Percentiles rank a stretch among this genome's conserved stretches.
Evolutionary conservation across 2,329 filamentous ascomycete species (phyloP).

Genomic region (Camptophora hylomeconis): DNA sequence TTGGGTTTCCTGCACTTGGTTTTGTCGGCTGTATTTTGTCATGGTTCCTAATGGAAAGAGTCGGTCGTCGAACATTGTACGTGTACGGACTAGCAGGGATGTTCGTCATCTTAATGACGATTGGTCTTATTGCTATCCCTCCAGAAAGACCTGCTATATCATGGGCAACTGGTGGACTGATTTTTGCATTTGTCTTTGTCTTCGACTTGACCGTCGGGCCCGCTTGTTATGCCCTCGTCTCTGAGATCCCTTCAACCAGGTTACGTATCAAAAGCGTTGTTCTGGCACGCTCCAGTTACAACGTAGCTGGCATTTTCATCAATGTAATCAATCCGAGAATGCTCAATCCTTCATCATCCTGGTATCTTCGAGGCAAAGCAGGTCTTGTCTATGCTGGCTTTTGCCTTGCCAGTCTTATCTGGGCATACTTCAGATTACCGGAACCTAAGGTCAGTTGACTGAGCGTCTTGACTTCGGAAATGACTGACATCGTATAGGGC

Average conservation of each 20-base stretch:
- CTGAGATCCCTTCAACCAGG: constrained; percentile 39
- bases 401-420: constrained; percentile 19
- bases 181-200: constrained; percentile 40
- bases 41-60: constrained; percentile 63
- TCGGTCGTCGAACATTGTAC: constrained; percentile 65
- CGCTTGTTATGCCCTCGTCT: constrained; percentile 37
- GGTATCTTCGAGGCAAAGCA: constrained; percentile 21
- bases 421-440: constrained; percentile 26
- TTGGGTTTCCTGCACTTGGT: constrained; percentile 50
- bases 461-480: too few species aligned
- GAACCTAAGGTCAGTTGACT: too few species aligned
- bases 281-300: constrained; percentile 37
- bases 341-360: constrained; percentile 18
- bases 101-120: constrained; percentile 35
- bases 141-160: constrained; percentile 13
- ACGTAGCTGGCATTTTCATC: constrained; percentile 40
- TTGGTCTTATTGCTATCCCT: constrained; percentile 18
- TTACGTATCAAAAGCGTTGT: constrained; percentile 42
- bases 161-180: constrained; percentile 24
- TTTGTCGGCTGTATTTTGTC: constrained; percentile 69
- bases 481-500: too few species aligned
- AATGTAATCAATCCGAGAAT: constrained; percentile 16
- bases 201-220: constrained; percentile 40
- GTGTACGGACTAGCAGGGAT: constrained; percentile 60
- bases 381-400: constrained; percentile 28